Evolutionary conservation across 2,329 filamentous ascomycete genomes (phyloP).

Genomic region (Nakataea oryzae): DNA sequence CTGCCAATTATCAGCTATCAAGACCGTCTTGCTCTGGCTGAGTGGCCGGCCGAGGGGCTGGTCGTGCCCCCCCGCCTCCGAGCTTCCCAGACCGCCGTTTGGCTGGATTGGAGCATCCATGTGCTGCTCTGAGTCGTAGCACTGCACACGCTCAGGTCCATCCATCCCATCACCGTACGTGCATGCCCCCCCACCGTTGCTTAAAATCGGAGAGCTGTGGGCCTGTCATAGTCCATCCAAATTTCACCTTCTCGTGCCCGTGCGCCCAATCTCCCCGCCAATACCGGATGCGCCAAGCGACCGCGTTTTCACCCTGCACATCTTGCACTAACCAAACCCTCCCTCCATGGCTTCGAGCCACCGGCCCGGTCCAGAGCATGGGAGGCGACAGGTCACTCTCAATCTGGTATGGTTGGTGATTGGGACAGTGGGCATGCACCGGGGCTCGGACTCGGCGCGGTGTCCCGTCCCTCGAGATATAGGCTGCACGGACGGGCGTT

Average conservation of each 20-base stretch:
- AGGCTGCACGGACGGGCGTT: no score
- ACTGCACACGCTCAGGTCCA: neutral
- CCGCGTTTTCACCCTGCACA: neutral
- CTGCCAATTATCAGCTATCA: neutral
- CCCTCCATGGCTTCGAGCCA: neutral
- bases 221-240: neutral
- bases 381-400: neutral
- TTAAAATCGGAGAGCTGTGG: neutral
- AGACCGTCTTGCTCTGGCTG: no score
- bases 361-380: no score
- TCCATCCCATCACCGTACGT: neutral
- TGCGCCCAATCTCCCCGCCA: neutral
- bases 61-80: neutral
- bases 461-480: no score
- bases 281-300: neutral
- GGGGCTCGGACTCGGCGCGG: no score
- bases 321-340: no score
- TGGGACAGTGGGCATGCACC: neutral
- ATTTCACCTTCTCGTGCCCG: neutral
- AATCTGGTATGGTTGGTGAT: neutral
- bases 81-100: neutral
- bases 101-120: neutral
- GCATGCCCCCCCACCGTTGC: neutral
- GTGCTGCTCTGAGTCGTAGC: neutral
- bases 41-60: neutral